These are phyloP conservation scores for Eutrema salsugineum DNA, from an alignment of 441 rosid genomes.

Conservation along the genomic window DNA sequence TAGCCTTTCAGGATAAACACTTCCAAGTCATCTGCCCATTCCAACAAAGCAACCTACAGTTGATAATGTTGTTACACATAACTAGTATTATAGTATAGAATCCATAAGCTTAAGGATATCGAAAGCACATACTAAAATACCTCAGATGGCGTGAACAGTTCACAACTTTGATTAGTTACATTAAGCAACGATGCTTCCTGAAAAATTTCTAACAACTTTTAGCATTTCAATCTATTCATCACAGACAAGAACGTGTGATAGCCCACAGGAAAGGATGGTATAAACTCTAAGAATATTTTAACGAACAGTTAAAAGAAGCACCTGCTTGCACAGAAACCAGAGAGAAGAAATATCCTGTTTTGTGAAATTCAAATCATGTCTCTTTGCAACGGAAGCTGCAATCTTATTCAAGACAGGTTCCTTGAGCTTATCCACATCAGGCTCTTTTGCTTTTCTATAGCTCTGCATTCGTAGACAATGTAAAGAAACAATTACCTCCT, in stretches of 20 bases:
- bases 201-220: neutral
- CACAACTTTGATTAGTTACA: conserved; percentile 82
- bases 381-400: conserved; percentile 51
- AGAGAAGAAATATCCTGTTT: conserved; percentile 76
- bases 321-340: conserved; percentile 99
- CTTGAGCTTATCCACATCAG: conserved; percentile 74
- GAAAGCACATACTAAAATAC: conserved; percentile 26
- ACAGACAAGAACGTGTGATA: neutral
- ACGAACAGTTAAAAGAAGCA: conserved; percentile 33
- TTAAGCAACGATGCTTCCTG: conserved; percentile 96
- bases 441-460: conserved; percentile 54
- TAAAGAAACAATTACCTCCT: conserved; percentile 19
- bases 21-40: conserved; percentile 95
- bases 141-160: conserved; percentile 77
- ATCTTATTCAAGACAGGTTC: conserved; percentile 81
- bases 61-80: conserved; percentile 14
- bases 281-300: neutral
- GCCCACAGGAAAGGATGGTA: neutral
- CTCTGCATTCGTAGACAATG: conserved; percentile 41
- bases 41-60: conserved; percentile 80
- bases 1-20: conserved; percentile 80
- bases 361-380: conserved; percentile 57
- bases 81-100: conserved; percentile 4
- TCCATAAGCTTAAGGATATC: neutral
- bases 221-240: neutral